A percentile compares a stretch with the other conserved stretches of the same genome.
phyloP scores from a whole-genome alignment of 2,329 filamentous ascomycete species.

The Fusarium transvaalense region DNA sequence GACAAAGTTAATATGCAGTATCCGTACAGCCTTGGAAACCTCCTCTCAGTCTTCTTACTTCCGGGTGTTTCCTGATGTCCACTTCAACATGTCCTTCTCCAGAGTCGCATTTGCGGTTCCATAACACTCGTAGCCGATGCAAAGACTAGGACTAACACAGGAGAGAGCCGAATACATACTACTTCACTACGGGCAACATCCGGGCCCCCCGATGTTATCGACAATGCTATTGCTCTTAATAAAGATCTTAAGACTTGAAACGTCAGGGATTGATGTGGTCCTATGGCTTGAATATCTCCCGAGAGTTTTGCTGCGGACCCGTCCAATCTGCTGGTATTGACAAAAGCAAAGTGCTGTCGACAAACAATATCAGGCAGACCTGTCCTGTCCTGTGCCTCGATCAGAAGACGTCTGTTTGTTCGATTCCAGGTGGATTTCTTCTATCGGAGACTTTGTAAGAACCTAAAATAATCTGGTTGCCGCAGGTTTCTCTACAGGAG shows the following conservation, averaged over 20 bases:
- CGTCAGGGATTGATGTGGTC: slow-evolving; percentile 20
- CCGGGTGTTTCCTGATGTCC: slow-evolving; percentile 9
- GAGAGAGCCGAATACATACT: slow-evolving; percentile 9
- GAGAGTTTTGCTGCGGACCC: slow-evolving; percentile 6
- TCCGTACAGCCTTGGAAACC: not conserved
- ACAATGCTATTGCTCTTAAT: slow-evolving; percentile 39
- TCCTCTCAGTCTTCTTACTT: not conserved
- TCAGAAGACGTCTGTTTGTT: slow-evolving; percentile 6
- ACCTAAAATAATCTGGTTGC: not conserved
- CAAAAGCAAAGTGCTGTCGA: slow-evolving; percentile 8
- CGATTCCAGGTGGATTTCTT: not conserved
- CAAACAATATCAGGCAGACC: slow-evolving; percentile 2
- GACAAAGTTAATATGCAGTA: slow-evolving; percentile 2
- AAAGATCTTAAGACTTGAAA: slow-evolving; percentile 32
- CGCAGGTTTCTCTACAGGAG: not conserved
- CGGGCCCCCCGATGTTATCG: slow-evolving; percentile 30
- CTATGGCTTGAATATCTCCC: not conserved
- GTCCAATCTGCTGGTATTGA: not conserved
- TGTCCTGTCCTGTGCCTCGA: slow-evolving; percentile 9
- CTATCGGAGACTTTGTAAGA: not conserved
- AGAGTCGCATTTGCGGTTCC: slow-evolving; percentile 27
- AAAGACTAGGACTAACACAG: not conserved
- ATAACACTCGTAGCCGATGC: slow-evolving; percentile 1
- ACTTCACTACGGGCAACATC: slow-evolving; percentile 27
- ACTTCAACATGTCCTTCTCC: not conserved